A percentile compares a stretch with the other conserved stretches of the same genome.
These are phyloP conservation scores for Pseudozyma flocculosa DNA, from an alignment of 1,284 basidiomycete genomes.

Conservation along the genomic window DNA sequence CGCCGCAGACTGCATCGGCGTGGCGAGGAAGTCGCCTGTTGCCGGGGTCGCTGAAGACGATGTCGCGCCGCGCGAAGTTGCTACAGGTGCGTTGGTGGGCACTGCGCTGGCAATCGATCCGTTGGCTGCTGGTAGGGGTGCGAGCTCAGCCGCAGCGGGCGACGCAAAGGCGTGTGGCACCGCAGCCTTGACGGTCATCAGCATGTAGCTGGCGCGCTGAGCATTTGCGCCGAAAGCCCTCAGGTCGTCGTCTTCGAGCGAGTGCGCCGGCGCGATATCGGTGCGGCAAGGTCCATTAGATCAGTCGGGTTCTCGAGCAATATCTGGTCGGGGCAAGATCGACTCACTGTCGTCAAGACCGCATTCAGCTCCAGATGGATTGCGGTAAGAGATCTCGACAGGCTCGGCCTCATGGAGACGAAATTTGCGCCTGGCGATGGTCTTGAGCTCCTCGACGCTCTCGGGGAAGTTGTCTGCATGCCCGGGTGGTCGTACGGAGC, in stretches of 20 bases:
- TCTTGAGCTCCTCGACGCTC: background rate
- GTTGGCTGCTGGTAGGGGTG: background rate
- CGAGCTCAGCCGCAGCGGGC: background rate
- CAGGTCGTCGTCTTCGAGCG: background rate
- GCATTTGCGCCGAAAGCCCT: background rate
- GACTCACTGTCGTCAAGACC: background rate
- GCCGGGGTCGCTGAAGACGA: too few species aligned
- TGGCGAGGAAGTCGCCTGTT: background rate
- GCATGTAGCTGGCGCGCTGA: background rate
- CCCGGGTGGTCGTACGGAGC: too few species aligned
- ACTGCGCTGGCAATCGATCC: background rate
- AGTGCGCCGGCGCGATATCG: background rate
- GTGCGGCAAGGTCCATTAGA: too few species aligned
- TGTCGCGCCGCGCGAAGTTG: too few species aligned
- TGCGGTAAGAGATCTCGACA: background rate
- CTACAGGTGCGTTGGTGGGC: background rate
- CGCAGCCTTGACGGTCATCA: background rate
- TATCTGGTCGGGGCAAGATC: too few species aligned
- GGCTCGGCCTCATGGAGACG: background rate
- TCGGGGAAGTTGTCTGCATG: background rate
- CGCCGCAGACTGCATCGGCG: background rate
- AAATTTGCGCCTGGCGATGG: background rate
- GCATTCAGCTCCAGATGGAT: background rate
- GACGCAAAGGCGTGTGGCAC: background rate
- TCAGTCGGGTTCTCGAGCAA: too few species aligned